Base-by-base conservation (phyloP, 805 yeast genomes). In the Kurtzmaniella cleridarum region DNA sequence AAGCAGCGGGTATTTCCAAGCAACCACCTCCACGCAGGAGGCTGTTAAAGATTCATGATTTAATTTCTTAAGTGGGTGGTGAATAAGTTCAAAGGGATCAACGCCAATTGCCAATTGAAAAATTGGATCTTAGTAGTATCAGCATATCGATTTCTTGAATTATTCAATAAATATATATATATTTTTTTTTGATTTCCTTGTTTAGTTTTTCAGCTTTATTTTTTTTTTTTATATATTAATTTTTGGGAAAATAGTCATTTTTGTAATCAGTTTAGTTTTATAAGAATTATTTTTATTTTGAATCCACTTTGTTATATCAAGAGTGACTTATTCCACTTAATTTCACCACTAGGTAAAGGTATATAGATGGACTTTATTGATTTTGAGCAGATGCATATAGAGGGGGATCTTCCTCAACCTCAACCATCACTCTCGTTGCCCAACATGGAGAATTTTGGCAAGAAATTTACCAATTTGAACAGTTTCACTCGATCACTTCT, bases 381-480 rank as follows among this genome's bases (percentile, higher is more conserved):
- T 36, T 66, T 60, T 35, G 71, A 65, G 27, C 49, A 66, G 16
- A 62, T 59, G 39, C 49, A 55, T 32, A 58, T 50, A 29, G 54
- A 53, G 27, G 55, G 48, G 15, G 39, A 46, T 13, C 47, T 64
- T 5, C 71, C 71, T 3, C 64, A 60, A 33, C 73, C 73, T 5
- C 71, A 68, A 40, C 70, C 72, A 20, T 63, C 72, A n/a, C 57
- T 68, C 24, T 53, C 69, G n/a, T 45, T 69, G 30, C 69, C 73
- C n/a, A 64, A 67, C 42, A 64, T 65, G 15, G 68, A 62, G 33
- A 54, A 42, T 29, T 37, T 67, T 7, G 58, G 69, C 26, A 57
- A 62, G 35, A 55, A 51, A 37, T 45, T 68, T 35, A 50, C 69
- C 34, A 58, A 57, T 30, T 54, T 68, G 40, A 59, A 59, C 47